Percentiles rank a stretch among this genome's conserved stretches.
phyloP scores from a whole-genome alignment of 768 basidiomycete genomes.

The Lentinula sp. region DNA sequence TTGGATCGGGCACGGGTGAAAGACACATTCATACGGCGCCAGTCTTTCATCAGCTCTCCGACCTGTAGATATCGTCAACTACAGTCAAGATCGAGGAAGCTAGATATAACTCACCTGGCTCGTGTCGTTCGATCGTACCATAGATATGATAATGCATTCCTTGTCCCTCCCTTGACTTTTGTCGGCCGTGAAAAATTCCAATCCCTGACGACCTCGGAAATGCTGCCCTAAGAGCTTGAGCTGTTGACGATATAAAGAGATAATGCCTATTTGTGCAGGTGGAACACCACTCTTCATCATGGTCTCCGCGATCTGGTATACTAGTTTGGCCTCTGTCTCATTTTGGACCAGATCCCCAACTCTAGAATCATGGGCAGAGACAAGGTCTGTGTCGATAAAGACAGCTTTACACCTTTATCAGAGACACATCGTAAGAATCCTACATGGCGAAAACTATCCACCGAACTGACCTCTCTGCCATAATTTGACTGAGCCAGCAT shows the following conservation, averaged over 20 bases:
- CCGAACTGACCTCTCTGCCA: slow-evolving; percentile 55
- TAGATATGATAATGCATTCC: slow-evolving; percentile 87
- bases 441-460: not conserved
- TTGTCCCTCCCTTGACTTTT: slow-evolving; percentile 94
- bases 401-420: slow-evolving; percentile 69
- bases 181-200: slow-evolving; percentile 91
- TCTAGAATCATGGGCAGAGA: slow-evolving; percentile 76
- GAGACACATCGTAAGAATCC: not conserved
- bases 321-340: slow-evolving; percentile 65
- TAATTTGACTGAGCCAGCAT: slow-evolving; percentile 71
- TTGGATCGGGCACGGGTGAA: slow-evolving; percentile 92
- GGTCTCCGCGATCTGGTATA: slow-evolving; percentile 61
- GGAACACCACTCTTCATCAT: slow-evolving; percentile 60
- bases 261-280: slow-evolving; percentile 74
- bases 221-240: slow-evolving; percentile 79
- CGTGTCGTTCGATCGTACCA: slow-evolving; percentile 82
- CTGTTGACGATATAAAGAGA: slow-evolving; percentile 93
- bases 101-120: slow-evolving; percentile 48
- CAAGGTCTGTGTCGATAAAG: slow-evolving; percentile 87
- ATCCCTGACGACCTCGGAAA: slow-evolving; percentile 43
- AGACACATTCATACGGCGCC: slow-evolving; percentile 94
- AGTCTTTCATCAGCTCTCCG: slow-evolving; percentile 91
- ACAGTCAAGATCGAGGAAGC: not conserved
- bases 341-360: slow-evolving; percentile 92
- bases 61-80: slow-evolving; percentile 40